Conservation (phyloP, 2,329 filamentous ascomycete genomes). For the Sarocladiaceae sp. region DNA sequence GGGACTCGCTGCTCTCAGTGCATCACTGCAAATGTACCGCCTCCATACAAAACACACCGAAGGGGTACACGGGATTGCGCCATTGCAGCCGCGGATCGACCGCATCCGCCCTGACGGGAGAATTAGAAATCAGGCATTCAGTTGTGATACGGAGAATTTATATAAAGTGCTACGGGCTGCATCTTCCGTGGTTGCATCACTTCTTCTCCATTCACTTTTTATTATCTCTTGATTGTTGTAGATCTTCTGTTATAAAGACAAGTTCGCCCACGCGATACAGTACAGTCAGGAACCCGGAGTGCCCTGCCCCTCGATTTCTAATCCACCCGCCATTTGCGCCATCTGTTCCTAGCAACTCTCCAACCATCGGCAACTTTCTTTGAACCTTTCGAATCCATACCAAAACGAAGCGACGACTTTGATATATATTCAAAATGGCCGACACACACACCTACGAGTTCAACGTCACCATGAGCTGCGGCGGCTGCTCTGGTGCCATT, state of each 20-base stretch:
- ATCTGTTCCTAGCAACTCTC: neutral
- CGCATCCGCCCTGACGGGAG: neutral
- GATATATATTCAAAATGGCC: constrained; percentile 50
- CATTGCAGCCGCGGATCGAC: neutral
- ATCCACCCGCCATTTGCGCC: constrained; percentile 7
- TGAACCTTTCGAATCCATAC: neutral
- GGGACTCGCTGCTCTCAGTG: no score
- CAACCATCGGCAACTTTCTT: neutral
- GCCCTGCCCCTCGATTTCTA: constrained; percentile 9
- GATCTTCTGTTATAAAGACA: neutral
- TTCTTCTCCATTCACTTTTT: no score
- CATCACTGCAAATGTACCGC: neutral
- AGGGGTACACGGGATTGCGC: neutral
- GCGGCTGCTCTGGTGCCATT: constrained; percentile 92
- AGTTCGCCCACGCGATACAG: no score
- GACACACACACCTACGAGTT: constrained; percentile 90
- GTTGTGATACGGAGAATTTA: neutral
- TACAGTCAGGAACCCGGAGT: no score
- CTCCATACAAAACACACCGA: neutral
- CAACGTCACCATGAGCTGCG: constrained; percentile 89
- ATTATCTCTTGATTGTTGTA: neutral
- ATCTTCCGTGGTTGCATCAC: constrained; percentile 1
- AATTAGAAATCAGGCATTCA: no score
- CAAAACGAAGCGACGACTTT: neutral
- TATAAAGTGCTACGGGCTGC: neutral